Evolutionary conservation across 1,139 yeast genomes (phyloP).

Genomic region (Suzukiozyma palmioleophila): DNA sequence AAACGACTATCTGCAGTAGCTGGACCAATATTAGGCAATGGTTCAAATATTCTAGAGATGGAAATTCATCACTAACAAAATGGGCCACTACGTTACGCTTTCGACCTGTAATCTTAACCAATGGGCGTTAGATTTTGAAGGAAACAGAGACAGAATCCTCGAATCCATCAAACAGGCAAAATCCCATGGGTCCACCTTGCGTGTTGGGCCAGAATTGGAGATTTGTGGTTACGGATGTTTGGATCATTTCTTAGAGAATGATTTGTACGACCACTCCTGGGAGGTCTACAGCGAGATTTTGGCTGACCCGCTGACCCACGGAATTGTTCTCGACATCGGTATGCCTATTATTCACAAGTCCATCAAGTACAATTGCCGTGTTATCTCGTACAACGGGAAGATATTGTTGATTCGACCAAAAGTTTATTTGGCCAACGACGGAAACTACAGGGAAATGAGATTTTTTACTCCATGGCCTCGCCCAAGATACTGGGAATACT

Average conservation of each 20-base stretch:
- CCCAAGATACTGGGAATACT: slow-evolving; percentile 68
- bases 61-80: slow-evolving; percentile 10
- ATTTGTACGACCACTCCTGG: slow-evolving; percentile 88
- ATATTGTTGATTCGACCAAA: slow-evolving; percentile 89
- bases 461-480: slow-evolving; percentile 93
- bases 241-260: slow-evolving; percentile 92
- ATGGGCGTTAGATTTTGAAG: slow-evolving; percentile 99
- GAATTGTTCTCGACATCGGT: slow-evolving; percentile 83
- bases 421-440: slow-evolving; percentile 90
- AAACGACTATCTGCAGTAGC: no score
- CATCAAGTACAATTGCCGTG: slow-evolving; percentile 86
- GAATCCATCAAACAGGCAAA: slow-evolving; percentile 79
- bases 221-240: slow-evolving; percentile 93
- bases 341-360: slow-evolving; percentile 89
- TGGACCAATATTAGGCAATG: no score
- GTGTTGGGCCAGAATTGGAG: slow-evolving; percentile 97
- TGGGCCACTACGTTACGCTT: slow-evolving; percentile 56
- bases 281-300: slow-evolving; percentile 83
- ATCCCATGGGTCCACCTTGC: slow-evolving; percentile 63
- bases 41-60: no score
- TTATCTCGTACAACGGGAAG: slow-evolving; percentile 73
- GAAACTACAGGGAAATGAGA: slow-evolving; percentile 96
- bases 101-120: slow-evolving; percentile 80
- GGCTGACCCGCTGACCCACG: slow-evolving; percentile 60
- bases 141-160: slow-evolving; percentile 86